phyloP scores from a whole-genome alignment of 2,329 filamentous ascomycete species.

The Chaetoscypha palmicola region DNA sequence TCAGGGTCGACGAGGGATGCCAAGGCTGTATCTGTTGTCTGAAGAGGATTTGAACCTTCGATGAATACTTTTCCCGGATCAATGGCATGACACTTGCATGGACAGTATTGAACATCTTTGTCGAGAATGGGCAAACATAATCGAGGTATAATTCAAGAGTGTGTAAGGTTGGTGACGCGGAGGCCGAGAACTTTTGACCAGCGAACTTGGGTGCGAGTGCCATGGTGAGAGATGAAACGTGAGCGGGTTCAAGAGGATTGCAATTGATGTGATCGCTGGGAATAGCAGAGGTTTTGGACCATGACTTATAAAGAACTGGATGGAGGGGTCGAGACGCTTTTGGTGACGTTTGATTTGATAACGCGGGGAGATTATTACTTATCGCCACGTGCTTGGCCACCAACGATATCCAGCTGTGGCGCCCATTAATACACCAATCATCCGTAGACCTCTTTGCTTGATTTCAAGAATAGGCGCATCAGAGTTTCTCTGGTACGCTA shows the following conservation, averaged over 20 bases:
- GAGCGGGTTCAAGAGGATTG: no score
- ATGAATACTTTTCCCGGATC: slow-evolving; percentile 52
- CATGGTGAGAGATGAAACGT: slow-evolving; percentile 45
- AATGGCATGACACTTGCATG: slow-evolving; percentile 57
- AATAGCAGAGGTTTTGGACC: no score
- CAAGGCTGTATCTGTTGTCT: slow-evolving; percentile 90
- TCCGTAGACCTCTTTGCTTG: no score
- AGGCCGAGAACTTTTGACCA: slow-evolving; percentile 53
- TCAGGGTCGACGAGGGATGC: slow-evolving; percentile 79
- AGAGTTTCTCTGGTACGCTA: no score
- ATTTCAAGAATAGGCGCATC: no score
- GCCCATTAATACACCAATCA: no score
- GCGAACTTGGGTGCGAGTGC: slow-evolving; percentile 72
- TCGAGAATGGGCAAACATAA: slow-evolving; percentile 78
- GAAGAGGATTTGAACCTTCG: slow-evolving; percentile 67
- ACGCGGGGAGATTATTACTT: not conserved
- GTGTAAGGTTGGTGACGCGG: slow-evolving; percentile 42
- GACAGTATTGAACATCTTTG: slow-evolving; percentile 67
- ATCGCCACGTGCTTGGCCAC: no score
- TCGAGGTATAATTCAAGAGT: slow-evolving; percentile 68
- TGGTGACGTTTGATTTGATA: not conserved
- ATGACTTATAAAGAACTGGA: no score
- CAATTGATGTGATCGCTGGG: no score
- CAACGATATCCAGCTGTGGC: no score
- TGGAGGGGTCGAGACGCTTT: not conserved